These are phyloP conservation scores for Gracilaria gracilis DNA, from an alignment of 23 red algal genomes.

Conservation along the genomic window DNA sequence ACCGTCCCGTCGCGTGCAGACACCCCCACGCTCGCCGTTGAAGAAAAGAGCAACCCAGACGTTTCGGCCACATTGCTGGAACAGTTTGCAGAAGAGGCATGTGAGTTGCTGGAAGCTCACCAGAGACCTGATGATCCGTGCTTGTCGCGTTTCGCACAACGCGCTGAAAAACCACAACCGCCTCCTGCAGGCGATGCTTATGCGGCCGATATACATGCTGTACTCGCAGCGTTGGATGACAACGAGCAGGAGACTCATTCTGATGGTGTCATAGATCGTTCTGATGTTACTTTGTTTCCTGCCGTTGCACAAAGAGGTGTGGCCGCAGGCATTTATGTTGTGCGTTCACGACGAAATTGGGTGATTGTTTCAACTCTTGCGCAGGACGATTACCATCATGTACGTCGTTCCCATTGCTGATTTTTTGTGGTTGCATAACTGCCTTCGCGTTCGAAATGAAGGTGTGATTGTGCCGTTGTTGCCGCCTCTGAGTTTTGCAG, in stretches of 20 bases:
- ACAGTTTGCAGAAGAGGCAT: constrained; percentile 21
- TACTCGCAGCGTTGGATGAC: constrained; percentile 45
- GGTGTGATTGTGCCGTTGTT: constrained; percentile 76
- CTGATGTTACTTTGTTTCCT: constrained; percentile 50
- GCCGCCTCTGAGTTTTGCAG: constrained; percentile 49
- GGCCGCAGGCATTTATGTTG: constrained; percentile 47
- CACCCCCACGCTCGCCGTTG: too few species aligned
- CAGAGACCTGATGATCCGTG: constrained; percentile 30
- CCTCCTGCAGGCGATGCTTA: constrained; percentile 37
- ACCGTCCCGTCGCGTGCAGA: too few species aligned
- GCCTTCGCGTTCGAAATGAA: constrained; percentile 54
- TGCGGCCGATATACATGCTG: constrained; percentile 45
- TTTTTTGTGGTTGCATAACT: constrained; percentile 61
- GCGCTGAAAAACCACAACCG: constrained; percentile 22
- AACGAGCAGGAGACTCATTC: background rate
- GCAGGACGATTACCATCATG: constrained; percentile 47
- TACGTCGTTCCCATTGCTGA: constrained; percentile 70
- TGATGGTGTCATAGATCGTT: constrained; percentile 59
- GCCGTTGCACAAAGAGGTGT: constrained; percentile 2
- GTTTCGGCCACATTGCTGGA: background rate
- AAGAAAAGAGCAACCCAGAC: too few species aligned
- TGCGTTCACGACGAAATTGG: constrained; percentile 43
- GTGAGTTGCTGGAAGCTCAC: background rate
- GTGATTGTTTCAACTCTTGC: background rate
- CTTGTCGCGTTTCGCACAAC: constrained; percentile 8